Base-by-base conservation (phyloP, 208 protist genomes). In the Angomonas ambiguus region DNA sequence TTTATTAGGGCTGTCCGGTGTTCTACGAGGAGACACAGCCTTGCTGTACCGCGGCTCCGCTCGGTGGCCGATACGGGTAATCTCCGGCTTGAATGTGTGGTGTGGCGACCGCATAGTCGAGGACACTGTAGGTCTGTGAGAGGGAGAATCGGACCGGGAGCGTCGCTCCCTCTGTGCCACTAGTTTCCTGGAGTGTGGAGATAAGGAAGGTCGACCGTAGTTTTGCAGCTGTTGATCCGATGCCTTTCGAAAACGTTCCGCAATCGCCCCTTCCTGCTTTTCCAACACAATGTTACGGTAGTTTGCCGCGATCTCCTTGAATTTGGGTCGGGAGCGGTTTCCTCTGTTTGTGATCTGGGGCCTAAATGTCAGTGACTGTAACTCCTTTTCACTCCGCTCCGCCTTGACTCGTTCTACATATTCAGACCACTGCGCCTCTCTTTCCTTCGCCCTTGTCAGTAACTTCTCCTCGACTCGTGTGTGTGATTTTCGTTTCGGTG, bases 381-480 rank as follows among this genome's bases (percentile, higher is more conserved):
- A 55, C 32, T 82, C 71, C 61, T 83, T 65, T 27, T 80, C 76
- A 28, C 71, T 58, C n/a, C 78, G 69, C 30, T 70, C 62, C 49
- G 27, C 2, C 10, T 77, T 77, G 27, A 58, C 51, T 64, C 74
- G 45, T n/a, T 49, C 69, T 35, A 71, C 71, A 8, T 67, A 24
- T n/a, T 53, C 45, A 5, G 10, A 3, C 45, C 45, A 53, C 20
- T 24, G 13, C 3, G 45, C 20, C 20, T 53, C 45, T 5, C 69
- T 68, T n/a, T 88, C 78, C 61, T 76, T 74, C 24, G 82, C 88
- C 0, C 77, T 56, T 34, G 71, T 60, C 35, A 91, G 71, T 2
- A 92, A 71, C 53, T 62, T 64, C 32, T 88, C 79, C 64, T 93
- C 84, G 42, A 92, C 77, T 24, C 71, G 77, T 59, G 72, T 35